phyloP scores from a whole-genome alignment of 345 rosid species.

The Salix brachista region DNA sequence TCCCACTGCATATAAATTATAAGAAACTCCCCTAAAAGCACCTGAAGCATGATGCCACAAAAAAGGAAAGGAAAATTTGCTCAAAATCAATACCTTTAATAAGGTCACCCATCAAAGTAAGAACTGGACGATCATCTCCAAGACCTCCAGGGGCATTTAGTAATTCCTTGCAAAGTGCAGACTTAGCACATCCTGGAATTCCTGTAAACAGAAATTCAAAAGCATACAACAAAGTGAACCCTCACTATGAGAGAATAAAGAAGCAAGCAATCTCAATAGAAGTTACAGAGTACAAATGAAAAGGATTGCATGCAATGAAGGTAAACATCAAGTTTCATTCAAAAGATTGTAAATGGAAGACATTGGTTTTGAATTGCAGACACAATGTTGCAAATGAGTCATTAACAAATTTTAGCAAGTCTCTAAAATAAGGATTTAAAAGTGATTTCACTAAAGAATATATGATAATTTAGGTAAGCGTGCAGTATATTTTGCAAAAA shows the following conservation, averaged over 20 bases:
- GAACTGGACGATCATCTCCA: slow-evolving; percentile 78
- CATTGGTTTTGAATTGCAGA: no score
- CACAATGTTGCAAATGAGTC: no score
- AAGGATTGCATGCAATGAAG: no score
- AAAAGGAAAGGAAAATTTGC: background rate
- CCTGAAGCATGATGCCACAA: background rate
- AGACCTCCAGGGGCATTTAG: slow-evolving; percentile 60
- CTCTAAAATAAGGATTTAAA: no score
- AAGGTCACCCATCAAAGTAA: slow-evolving; percentile 95
- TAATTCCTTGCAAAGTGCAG: slow-evolving; percentile 91
- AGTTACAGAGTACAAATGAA: background rate
- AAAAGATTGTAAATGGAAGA: no score
- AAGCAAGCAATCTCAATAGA: background rate
- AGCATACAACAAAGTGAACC: background rate
- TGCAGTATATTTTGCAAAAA: no score
- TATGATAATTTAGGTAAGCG: no score
- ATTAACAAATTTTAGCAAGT: no score
- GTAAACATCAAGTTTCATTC: no score
- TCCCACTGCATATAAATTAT: no score
- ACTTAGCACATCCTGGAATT: slow-evolving; percentile 97
- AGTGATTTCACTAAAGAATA: no score
- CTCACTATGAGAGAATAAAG: background rate
- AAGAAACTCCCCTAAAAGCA: no score
- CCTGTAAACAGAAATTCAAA: slow-evolving; percentile 40
- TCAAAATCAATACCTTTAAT: slow-evolving; percentile 56